Evolutionary conservation across 2,329 filamentous ascomycete genomes (phyloP), one percentile per base, ranked within the genome.

Genomic region (Ceratocystis huliohia): DNA sequence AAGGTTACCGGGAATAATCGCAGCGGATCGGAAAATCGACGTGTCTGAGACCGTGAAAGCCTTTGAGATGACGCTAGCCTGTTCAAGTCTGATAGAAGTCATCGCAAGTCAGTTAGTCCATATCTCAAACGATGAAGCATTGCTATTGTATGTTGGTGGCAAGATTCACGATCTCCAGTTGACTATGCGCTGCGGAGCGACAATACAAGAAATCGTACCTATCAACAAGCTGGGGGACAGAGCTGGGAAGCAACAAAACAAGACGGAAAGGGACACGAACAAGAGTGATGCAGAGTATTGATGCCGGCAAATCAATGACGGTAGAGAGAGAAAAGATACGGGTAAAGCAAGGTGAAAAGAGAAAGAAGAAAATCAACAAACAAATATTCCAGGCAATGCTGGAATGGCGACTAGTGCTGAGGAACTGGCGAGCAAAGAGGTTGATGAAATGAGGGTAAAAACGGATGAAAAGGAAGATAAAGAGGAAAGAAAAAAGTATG

Each of bases 211-310:
- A 63, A 45, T 25, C 61, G 20, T 46, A 41, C n/a, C 62, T 22
- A 25, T 10, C 45, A 22, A 30, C n/a, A 46, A 17, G 15, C 25
- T 25, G 45, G 10, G 20, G 45, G 13, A 41, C 17, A 5, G 10
- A 41, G 13, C 13, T 41, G 48, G 46, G 15, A 17, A 22, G 17
- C 53, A 8, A 13, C 20, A 33, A 41, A 22, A 53, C 22, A 63
- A 13, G 25, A 22, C 6, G 7, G 5, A 45, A 30, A 25, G 28
- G 56, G 30, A 33, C 56, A 59, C 56, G 17, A 59, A 59, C 56
- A 59, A 53, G 62, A 64, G 62, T 22, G 48, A 64, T 64, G 48
- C 46, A 64, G n/a, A 37, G 46, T 63, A 64, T 64, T 41, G n/a
- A 64, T 64, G 33, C 48, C 45, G 41, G 28, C 25, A 64, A 44